Conservation (phyloP, 2,329 filamentous ascomycete genomes). For the Trichothecium roseum region DNA sequence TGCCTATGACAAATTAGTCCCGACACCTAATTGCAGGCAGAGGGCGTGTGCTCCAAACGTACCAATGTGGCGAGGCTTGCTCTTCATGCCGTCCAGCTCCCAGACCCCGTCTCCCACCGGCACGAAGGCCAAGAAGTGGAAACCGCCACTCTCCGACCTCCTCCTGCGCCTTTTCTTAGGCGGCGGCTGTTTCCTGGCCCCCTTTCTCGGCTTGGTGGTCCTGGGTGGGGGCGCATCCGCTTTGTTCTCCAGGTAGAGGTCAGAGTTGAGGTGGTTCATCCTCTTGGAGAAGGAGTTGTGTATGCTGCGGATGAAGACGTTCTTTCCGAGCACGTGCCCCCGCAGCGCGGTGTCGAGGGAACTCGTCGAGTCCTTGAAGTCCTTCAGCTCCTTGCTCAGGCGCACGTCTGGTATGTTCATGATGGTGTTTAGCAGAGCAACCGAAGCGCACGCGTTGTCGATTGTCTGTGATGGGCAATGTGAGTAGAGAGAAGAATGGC, state of each 20-base stretch:
- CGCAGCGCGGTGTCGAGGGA: slow-evolving; percentile 60
- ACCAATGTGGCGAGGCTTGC: slow-evolving; percentile 44
- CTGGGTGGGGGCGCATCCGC: slow-evolving; percentile 26
- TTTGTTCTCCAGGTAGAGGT: slow-evolving; percentile 54
- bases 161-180: slow-evolving; percentile 21
- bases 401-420: slow-evolving; percentile 65
- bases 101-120: slow-evolving; percentile 65
- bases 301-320: slow-evolving; percentile 65
- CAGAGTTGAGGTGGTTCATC: slow-evolving; percentile 64
- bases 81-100: slow-evolving; percentile 80
- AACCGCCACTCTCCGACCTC: slow-evolving; percentile 33
- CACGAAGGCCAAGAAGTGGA: slow-evolving; percentile 86
- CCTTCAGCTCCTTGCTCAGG: slow-evolving; percentile 58
- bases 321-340: slow-evolving; percentile 64
- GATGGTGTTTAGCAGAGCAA: slow-evolving; percentile 84
- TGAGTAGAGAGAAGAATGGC: slow-evolving; percentile 5
- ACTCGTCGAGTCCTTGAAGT: slow-evolving; percentile 65
- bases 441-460: slow-evolving; percentile 80
- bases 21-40: background rate
- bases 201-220: slow-evolving; percentile 26
- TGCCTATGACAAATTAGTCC: slow-evolving; percentile 3
- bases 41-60: slow-evolving; percentile 16
- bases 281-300: slow-evolving; percentile 84
- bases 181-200: slow-evolving; percentile 17
- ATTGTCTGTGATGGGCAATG: slow-evolving; percentile 46